Conservation (phyloP, 176 grass and related monocot genomes). For the Panicum miliaceum region DNA sequence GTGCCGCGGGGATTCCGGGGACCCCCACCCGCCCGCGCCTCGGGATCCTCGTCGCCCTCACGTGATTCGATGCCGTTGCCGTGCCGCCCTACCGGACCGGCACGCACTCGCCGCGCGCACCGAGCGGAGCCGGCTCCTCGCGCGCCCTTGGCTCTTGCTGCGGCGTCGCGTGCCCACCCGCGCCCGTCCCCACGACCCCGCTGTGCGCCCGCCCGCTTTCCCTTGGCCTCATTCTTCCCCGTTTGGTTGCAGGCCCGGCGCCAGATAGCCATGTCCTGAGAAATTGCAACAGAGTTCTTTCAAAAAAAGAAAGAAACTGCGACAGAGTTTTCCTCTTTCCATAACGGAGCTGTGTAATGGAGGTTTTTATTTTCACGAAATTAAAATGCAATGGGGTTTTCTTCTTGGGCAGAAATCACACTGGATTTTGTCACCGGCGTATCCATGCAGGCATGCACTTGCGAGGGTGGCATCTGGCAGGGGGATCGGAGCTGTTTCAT, state of each 20-base stretch:
- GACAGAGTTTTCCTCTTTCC: neutral
- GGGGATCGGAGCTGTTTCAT: neutral
- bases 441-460: neutral
- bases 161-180: neutral
- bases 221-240: neutral
- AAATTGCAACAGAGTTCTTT: neutral
- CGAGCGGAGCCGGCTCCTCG: neutral
- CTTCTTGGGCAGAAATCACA: neutral
- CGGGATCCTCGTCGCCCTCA: slow-evolving; percentile 81
- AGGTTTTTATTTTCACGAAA: neutral
- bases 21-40: slow-evolving; percentile 37
- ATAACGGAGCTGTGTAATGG: neutral
- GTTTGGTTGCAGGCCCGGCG: neutral
- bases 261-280: neutral
- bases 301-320: neutral
- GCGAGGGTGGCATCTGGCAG: slow-evolving; percentile 2
- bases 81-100: neutral
- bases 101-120: neutral
- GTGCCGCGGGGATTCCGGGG: slow-evolving; percentile 65
- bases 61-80: slow-evolving; percentile 80
- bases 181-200: neutral
- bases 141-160: slow-evolving; percentile 3
- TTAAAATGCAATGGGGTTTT: neutral
- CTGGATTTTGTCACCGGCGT: neutral
- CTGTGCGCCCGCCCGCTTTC: neutral